phyloP scores from a whole-genome alignment of 2,329 filamentous ascomycete species.

The Alternaria infectoria region DNA sequence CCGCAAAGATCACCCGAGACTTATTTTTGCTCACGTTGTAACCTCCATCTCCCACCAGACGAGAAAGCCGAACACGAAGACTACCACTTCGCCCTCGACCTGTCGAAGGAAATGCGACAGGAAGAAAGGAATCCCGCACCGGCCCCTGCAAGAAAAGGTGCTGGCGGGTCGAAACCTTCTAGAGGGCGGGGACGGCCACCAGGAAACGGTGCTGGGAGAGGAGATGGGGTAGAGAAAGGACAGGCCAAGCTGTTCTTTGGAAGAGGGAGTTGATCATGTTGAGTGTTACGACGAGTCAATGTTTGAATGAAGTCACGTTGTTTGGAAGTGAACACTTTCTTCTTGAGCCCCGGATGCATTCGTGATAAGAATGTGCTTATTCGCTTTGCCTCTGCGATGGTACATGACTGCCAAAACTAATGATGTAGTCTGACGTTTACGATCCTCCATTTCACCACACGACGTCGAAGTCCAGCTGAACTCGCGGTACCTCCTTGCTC shows the following conservation, averaged over 20 bases:
- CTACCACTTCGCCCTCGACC: conserved; percentile 91
- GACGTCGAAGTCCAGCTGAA: conserved; percentile 32
- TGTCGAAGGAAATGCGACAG: conserved; percentile 66
- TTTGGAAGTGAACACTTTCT: background rate
- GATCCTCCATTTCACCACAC: background rate
- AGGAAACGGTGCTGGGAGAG: conserved; percentile 21
- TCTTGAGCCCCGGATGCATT: background rate
- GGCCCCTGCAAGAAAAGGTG: conserved; percentile 9
- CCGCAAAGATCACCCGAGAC: conserved; percentile 35
- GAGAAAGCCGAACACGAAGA: conserved; percentile 81
- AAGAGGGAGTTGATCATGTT: conserved; percentile 1
- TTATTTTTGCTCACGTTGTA: conserved; percentile 70
- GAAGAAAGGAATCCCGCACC: conserved; percentile 30
- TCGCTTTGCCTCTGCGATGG: background rate
- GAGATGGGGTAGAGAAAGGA: conserved; percentile 48
- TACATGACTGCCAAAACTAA: background rate
- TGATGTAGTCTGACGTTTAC: background rate
- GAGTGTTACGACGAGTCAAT: background rate
- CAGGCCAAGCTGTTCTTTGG: conserved; percentile 56
- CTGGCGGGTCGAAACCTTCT: conserved; percentile 24
- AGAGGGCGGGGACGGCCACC: conserved; percentile 48
- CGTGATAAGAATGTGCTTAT: background rate
- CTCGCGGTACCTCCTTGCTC: conserved; percentile 31
- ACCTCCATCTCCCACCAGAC: conserved; percentile 62
- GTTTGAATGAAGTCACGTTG: background rate